phyloP scores from a whole-genome alignment of 176 grass and related monocot species.

The Oryza glumipatula region DNA sequence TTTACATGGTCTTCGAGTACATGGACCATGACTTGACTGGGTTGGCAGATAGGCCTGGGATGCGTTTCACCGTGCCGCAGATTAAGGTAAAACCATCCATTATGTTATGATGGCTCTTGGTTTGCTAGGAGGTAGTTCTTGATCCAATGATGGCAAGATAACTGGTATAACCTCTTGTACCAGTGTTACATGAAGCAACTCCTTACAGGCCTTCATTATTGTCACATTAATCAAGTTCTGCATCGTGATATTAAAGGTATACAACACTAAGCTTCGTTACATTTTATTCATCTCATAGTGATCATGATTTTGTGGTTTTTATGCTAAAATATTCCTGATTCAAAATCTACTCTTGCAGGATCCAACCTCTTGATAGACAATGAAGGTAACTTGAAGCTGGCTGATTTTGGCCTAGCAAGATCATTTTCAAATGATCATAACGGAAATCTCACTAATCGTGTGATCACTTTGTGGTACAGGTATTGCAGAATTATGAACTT shows the following conservation, averaged over 20 bases:
- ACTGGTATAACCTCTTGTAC: slow-evolving; percentile 38
- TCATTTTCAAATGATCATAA: slow-evolving; percentile 82
- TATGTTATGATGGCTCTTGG: slow-evolving; percentile 35
- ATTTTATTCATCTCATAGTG: not conserved
- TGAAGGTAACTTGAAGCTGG: slow-evolving; percentile 93
- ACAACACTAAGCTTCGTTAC: not conserved
- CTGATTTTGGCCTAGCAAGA: slow-evolving; percentile 97
- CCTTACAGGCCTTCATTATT: slow-evolving; percentile 93
- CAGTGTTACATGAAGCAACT: slow-evolving; percentile 92
- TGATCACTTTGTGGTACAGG: slow-evolving; percentile 98
- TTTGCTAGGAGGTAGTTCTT: slow-evolving; percentile 36
- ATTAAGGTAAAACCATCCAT: slow-evolving; percentile 80
- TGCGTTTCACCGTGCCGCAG: slow-evolving; percentile 78
- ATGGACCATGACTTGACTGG: slow-evolving; percentile 95
- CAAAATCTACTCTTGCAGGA: slow-evolving; percentile 46
- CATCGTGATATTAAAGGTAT: slow-evolving; percentile 97
- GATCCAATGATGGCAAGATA: slow-evolving; percentile 2
- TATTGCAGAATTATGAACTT: slow-evolving; percentile 36
- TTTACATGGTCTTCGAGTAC: slow-evolving; percentile 91
- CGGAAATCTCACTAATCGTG: slow-evolving; percentile 91
- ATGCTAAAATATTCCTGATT: slow-evolving; percentile 6
- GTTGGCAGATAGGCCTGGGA: slow-evolving; percentile 74
- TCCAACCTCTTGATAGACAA: slow-evolving; percentile 98
- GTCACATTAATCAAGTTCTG: slow-evolving; percentile 93
- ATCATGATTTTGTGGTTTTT: not conserved